phyloP scores from a whole-genome alignment of 2,329 filamentous ascomycete genomes.

The Venturia nashicola region DNA sequence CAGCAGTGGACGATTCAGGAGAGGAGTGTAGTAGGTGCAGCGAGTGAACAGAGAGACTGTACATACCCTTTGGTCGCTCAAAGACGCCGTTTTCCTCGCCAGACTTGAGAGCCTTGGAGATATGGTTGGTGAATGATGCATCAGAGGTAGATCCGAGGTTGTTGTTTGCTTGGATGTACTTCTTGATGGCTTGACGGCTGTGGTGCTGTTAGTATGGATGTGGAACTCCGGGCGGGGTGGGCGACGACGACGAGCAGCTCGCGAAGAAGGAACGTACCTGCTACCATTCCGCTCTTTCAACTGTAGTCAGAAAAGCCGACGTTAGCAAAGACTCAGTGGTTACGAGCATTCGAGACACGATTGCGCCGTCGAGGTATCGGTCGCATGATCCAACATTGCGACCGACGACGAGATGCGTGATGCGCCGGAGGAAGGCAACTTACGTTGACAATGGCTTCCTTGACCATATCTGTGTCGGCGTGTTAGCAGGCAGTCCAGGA shows the following conservation, averaged over 20 bases:
- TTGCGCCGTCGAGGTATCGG: neutral
- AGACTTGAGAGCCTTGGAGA: constrained; percentile 72
- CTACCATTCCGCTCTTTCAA: constrained; percentile 59
- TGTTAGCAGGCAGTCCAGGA: constrained; percentile 45
- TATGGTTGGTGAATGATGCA: constrained; percentile 55
- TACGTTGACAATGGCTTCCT: constrained; percentile 58
- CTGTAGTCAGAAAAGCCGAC: constrained; percentile 34
- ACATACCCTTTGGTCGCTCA: constrained; percentile 78
- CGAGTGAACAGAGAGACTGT: neutral
- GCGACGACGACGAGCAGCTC: constrained; percentile 10
- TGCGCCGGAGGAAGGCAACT: constrained; percentile 43
- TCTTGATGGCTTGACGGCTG: constrained; percentile 62
- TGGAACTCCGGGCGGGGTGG: neutral
- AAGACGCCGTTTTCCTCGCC: constrained; percentile 84
- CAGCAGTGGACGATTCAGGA: neutral
- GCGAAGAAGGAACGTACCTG: constrained; percentile 41
- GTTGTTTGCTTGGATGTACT: constrained; percentile 64
- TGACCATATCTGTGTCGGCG: constrained; percentile 52
- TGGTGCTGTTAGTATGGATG: constrained; percentile 11
- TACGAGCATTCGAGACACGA: neutral
- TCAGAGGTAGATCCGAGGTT: constrained; percentile 43
- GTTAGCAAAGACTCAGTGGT: constrained; percentile 31
- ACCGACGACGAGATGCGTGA: constrained; percentile 13
- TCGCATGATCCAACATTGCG: constrained; percentile 2
- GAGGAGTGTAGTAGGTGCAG: neutral